Base-by-base conservation (phyloP, 2,329 filamentous ascomycete species). In the Celoporthe dispersa region DNA sequence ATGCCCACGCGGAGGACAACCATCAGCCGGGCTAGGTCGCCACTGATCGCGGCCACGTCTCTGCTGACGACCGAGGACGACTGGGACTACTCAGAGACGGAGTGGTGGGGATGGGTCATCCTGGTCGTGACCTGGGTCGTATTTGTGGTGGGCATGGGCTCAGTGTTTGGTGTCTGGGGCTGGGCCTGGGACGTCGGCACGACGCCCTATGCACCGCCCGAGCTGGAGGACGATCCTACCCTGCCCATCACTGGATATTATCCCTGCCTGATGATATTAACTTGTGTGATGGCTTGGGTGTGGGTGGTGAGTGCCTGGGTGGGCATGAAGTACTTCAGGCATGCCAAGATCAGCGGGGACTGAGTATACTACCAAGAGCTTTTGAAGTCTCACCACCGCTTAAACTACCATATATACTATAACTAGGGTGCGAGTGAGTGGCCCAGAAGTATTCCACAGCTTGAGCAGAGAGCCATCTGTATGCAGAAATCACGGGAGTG, bases 161-260 rank as follows among this genome's bases (percentile, higher is more conserved):
- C 93, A 65, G 98, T 94, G 79, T 86, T 98, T 61, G 95, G 92
- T 31, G 90, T 98, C 31, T 99, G 96, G 96, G 96, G 91, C 80
- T 99, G 96, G 96, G 96, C 96, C 2, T 99, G 96, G 96, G 95
- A 98, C 82, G 95, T 98, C 1, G 95, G 95, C 61, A 94, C 95
- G 80, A 98, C 94, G 44, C 95, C 95, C 0, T 97, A 97, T 80
- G 95, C 95, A 67, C 95, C 95, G 65, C 95, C 95, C 3, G 95
- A 98, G 82, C 85, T 98, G 59, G 94, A 98, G 80, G 94, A 98
- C 80, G 96, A 99, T 80, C 91, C 92, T 8, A 98, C 95, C 2
- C 81, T 99, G 75, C 96, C 96, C 2, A 97, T 99, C 76, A 93
- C 97, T 14, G 96, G 97, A 12, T 99, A 99, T 81, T 99, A 99